These are phyloP conservation scores for Stephanodiscus triporus DNA, from an alignment of 108 stramenopile species.

Conservation along the genomic window DNA sequence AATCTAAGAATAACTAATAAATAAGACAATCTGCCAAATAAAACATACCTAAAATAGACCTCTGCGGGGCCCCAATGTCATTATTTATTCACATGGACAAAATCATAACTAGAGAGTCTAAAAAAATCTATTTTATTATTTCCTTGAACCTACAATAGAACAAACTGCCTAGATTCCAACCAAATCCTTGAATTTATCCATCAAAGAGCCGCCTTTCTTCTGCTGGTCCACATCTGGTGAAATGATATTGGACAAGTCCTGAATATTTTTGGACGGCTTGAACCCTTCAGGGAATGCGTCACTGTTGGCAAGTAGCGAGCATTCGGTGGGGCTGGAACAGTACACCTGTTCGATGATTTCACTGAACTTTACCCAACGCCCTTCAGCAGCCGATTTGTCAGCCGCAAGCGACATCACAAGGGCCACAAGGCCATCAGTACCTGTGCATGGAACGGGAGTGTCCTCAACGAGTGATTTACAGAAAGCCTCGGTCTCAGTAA, in stretches of 20 bases:
- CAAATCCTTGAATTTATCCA: constrained; percentile 40
- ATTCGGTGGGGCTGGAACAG: constrained; percentile 57
- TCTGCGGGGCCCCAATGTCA: too few relatives aligned
- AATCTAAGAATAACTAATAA: too few relatives aligned
- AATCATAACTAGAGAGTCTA: too few relatives aligned
- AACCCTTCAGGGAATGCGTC: constrained; percentile 70
- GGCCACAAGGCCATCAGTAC: constrained; percentile 93
- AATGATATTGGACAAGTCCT: constrained; percentile 52
- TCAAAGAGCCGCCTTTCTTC: constrained; percentile 28
- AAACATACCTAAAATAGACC: too few relatives aligned
- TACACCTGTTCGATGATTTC: constrained; percentile 78
- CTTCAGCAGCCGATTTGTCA: constrained; percentile 84
- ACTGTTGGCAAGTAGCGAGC: constrained; percentile 52
- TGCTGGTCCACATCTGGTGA: constrained; percentile 61
- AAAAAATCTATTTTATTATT: too few relatives aligned
- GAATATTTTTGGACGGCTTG: constrained; percentile 59
- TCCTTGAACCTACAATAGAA: too few relatives aligned
- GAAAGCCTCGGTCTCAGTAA: constrained; percentile 92
- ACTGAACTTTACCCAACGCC: constrained; percentile 84
- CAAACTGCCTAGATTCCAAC: constrained; percentile 35
- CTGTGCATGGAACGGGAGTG: constrained; percentile 92
- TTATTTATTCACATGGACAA: too few relatives aligned
- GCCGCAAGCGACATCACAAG: constrained; percentile 95
- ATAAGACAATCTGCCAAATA: too few relatives aligned
- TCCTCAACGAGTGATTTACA: constrained; percentile 93